Base-by-base conservation (phyloP, 2,329 filamentous ascomycete genomes). In the Lasiodiplodia sp. region DNA sequence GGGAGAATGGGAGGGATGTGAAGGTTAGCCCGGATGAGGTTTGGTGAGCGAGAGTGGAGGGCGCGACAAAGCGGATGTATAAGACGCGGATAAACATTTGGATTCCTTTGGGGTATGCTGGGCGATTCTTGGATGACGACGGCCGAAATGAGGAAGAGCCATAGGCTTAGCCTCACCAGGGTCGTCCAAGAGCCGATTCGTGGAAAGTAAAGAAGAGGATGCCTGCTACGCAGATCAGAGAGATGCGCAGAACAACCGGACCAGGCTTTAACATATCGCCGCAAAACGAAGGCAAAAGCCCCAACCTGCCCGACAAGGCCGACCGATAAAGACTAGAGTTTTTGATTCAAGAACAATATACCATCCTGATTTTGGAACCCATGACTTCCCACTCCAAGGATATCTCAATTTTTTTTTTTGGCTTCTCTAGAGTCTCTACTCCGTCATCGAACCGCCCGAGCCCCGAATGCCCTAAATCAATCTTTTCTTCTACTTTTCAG, bases 21-120 rank as follows among this genome's bases (percentile, higher is more conserved):
- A 86, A 87, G 73, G 94, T 99, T 31, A 84, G 87, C 60, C 93
- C 94, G 2, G 89, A 92, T 70, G 93, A 97, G 81, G 94, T 99
- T 65, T 97, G 92, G 90, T 94, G 79, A 84, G 67, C 4, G 18
- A 18, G 21, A 28, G 37, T 7, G 34, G 56, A 23, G 4, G 31
- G 18, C 31, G 31, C 31, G 31, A 34, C 31, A 34, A 34, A 34
- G 28, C 28, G 28, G 5, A 28, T 28, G 28, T 28, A 28, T 28
- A 28, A 6, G 31, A 34, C 31, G 31, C 31, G 31, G 31, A 8
- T 10, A 34, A 34, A 34, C 8, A 34, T 34, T 10, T 34, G 31
- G 8, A 10, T 34, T 34, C 31, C 31, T 34, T 34, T 34, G 31
- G 40, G 40, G 16, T 44, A 14, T 44, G 16, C 16, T 10, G 31